Conservation (phyloP, 495 filamentous ascomycete genomes). For the Aspergillus steynii region DNA sequence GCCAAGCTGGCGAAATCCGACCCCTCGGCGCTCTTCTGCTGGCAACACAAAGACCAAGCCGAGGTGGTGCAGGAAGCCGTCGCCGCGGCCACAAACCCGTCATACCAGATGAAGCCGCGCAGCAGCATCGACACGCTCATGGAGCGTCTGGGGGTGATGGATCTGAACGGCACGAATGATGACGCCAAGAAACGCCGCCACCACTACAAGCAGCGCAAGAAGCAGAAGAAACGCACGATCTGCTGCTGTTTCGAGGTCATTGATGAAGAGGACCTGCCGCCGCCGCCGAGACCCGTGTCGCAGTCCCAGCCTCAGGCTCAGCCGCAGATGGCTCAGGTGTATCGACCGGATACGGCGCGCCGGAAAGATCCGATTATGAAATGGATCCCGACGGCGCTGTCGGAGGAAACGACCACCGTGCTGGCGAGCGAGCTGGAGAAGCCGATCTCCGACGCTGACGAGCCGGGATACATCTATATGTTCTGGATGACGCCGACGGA, state of each 20-base stretch:
- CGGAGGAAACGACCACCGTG: constrained; percentile 62
- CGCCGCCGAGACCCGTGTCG: constrained; percentile 11
- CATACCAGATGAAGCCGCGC: constrained; percentile 50
- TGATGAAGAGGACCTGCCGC: constrained; percentile 19
- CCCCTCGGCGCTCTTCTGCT: constrained; percentile 72
- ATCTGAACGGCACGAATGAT: constrained; percentile 43
- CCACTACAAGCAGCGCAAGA: constrained; percentile 22
- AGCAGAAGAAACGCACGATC: constrained; percentile 21
- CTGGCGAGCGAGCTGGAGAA: constrained; percentile 78
- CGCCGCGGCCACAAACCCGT: constrained; percentile 10
- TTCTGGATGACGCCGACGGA: constrained; percentile 76
- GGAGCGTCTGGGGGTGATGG: constrained; percentile 73
- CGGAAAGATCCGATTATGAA: constrained; percentile 54
- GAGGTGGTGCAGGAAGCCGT: constrained; percentile 16
- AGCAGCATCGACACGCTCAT: constrained; percentile 83
- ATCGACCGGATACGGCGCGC: constrained; percentile 12
- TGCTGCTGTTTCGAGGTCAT: constrained; percentile 43
- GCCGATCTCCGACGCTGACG: constrained; percentile 73
- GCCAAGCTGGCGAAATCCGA: constrained; percentile 37
- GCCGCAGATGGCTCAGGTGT: constrained; percentile 16
- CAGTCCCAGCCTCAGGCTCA: neutral
- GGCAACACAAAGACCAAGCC: constrained; percentile 92
- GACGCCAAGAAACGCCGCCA: constrained; percentile 13
- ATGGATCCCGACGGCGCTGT: constrained; percentile 63
- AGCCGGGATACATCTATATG: constrained; percentile 95